These are phyloP conservation scores for Scleromitrula shiraiana DNA, from an alignment of 2,329 filamentous ascomycete species.

Conservation along the genomic window DNA sequence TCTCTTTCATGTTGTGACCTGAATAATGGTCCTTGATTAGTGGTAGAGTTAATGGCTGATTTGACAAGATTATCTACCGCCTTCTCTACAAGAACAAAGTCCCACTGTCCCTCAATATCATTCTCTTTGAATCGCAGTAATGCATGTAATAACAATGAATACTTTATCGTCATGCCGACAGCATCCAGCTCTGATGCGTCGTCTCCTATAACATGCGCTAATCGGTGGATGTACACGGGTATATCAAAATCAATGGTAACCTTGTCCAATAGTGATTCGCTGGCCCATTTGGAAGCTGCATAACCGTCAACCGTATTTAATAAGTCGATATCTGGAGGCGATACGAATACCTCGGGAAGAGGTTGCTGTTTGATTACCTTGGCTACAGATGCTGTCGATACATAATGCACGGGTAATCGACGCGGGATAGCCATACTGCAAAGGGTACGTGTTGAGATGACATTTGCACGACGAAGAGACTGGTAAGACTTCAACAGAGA, in stretches of 20 bases:
- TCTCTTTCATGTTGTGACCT: too few species aligned
- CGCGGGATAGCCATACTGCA: slow-evolving; percentile 27
- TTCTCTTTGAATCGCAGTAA: too few species aligned
- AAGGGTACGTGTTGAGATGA: slow-evolving; percentile 25
- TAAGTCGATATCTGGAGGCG: slow-evolving; percentile 12
- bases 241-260: neutral
- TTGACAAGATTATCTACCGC: too few species aligned
- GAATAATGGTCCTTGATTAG: too few species aligned
- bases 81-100: too few species aligned
- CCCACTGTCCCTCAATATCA: too few species aligned
- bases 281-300: slow-evolving; percentile 30
- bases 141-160: too few species aligned
- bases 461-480: slow-evolving; percentile 29
- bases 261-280: slow-evolving; percentile 30
- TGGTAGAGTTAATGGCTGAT: too few species aligned
- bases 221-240: neutral
- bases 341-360: neutral
- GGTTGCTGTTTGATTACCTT: slow-evolving; percentile 3
- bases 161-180: too few species aligned
- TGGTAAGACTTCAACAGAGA: slow-evolving; percentile 32
- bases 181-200: too few species aligned
- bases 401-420: slow-evolving; percentile 30
- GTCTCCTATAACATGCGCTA: too few species aligned
- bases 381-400: slow-evolving; percentile 29
- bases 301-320: slow-evolving; percentile 27